Evolutionary conservation across 306 rosid species (phyloP).

Genomic region (Rubus idaeus): DNA sequence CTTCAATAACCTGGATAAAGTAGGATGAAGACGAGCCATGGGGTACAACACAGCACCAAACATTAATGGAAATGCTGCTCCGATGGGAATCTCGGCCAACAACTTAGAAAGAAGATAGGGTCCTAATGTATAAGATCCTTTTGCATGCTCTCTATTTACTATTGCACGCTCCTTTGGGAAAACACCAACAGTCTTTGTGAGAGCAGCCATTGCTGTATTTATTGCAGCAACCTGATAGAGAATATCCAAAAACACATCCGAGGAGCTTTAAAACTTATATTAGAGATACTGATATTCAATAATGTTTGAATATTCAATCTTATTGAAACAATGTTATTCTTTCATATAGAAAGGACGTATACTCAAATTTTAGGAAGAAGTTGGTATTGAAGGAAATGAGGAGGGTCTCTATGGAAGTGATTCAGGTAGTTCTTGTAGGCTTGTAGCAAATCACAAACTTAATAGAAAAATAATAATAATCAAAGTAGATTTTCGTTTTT

Average conservation of each 20-base stretch:
- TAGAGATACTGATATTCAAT: constrained; percentile 15
- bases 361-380: neutral
- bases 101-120: constrained; percentile 90
- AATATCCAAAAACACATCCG: constrained; percentile 24
- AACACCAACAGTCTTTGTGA: constrained; percentile 84
- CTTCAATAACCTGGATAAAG: constrained; percentile 55
- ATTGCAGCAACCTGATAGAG: constrained; percentile 85
- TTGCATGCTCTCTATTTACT: constrained; percentile 86
- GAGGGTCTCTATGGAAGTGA: neutral
- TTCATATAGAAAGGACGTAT: neutral
- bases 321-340: neutral
- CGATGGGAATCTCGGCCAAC: constrained; percentile 91
- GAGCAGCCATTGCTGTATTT: constrained; percentile 99
- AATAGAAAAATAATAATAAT: neutral
- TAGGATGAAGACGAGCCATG: constrained; percentile 95
- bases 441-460: neutral
- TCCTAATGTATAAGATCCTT: constrained; percentile 83
- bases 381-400: neutral
- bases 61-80: constrained; percentile 88
- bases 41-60: constrained; percentile 90
- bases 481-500: neutral
- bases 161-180: constrained; percentile 89
- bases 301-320: neutral
- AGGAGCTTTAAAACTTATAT: constrained; percentile 24
- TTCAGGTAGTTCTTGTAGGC: neutral